Base-by-base conservation (phyloP, 495 filamentous ascomycete genomes). In the Talaromyces ruber region DNA sequence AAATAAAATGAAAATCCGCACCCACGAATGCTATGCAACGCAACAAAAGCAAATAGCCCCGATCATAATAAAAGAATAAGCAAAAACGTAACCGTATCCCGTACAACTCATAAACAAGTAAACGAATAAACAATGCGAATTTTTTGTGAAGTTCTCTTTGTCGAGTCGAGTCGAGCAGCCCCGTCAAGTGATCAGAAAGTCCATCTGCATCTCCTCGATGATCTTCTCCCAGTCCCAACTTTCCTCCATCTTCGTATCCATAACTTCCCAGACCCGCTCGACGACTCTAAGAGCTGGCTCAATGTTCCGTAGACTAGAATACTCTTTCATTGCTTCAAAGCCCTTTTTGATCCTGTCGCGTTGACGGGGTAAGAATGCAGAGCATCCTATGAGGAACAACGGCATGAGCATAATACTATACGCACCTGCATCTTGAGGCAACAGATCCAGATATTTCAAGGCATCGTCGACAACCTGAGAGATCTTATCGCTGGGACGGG, bases 201-300 rank as follows among this genome's bases (percentile, higher is more conserved):
- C 91, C 75, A 90, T 86, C 22, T 86, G 88, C 80, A 92, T 86
- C 24, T 82, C 73, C 37, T 81, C 78, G 47, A 92, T 91, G 59
- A 96, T 88, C 51, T 81, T 84, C 68, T 95, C 90, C 92, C 92
- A 96, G 71, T 97, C 92, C 92, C 92, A 97, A 56, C 83, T 86
- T 34, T 82, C 77, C 74, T 92, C 90, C 28, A 86, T 82, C 14
- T 85, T 86, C 4, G 68, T 76, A 63, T 89, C 88, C 91, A 97
- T 96, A 34, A 91, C 76, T 53, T 84, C 79, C 92, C 92, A 97
- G 6, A 96, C 79, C 58, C 82, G 82, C 67, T 89, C 80, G n/a
- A 97, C 86, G 6, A 96, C 85, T 62, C 86, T 79, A 55, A 84
- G 76, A 11, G 89, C 90, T 37, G 85, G 84, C 64, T 90, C 85